A percentile compares a stretch with the other conserved stretches of the same genome.
Evolutionary conservation across 2,329 filamentous ascomycete genomes (phyloP).

Genomic region (Plectosphaerella sp.): DNA sequence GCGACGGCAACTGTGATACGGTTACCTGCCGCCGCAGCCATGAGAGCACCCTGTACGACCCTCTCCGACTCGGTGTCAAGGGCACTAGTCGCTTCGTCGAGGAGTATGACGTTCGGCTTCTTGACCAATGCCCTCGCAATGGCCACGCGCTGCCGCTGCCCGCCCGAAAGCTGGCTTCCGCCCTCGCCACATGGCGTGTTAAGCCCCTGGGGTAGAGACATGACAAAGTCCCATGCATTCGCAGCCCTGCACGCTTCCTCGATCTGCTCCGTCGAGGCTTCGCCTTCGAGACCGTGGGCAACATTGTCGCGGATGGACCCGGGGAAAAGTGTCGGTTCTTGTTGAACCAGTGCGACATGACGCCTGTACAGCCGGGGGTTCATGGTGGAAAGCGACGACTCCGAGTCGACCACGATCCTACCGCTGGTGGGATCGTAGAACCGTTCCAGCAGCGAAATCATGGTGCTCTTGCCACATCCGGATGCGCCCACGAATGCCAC

Average conservation of each 20-base stretch:
- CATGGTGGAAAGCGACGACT: conserved; percentile 43
- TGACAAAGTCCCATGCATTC: conserved; percentile 40
- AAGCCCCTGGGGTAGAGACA: conserved; percentile 43
- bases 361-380: conserved; percentile 60
- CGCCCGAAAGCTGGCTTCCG: conserved; percentile 65
- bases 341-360: conserved; percentile 64
- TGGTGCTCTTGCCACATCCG: conserved; percentile 68
- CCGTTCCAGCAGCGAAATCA: conserved; percentile 59
- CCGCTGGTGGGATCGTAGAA: conserved; percentile 70
- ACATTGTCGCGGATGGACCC: conserved; percentile 65
- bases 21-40: conserved; percentile 12
- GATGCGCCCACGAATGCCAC: conserved; percentile 66
- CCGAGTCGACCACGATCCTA: conserved; percentile 56
- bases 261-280: conserved; percentile 26
- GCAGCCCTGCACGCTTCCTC: conserved; percentile 36
- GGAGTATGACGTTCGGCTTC: conserved; percentile 55
- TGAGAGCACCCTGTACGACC: conserved; percentile 43
- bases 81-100: conserved; percentile 66
- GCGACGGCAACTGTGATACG: conserved; percentile 29
- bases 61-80: conserved; percentile 56
- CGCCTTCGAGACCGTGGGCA: conserved; percentile 39
- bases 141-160: conserved; percentile 60
- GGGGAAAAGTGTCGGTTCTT: conserved; percentile 63
- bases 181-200: conserved; percentile 59
- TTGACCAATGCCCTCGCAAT: conserved; percentile 62